phyloP scores from a whole-genome alignment of 305 asterid genomes.

The Solanum chacoense region DNA sequence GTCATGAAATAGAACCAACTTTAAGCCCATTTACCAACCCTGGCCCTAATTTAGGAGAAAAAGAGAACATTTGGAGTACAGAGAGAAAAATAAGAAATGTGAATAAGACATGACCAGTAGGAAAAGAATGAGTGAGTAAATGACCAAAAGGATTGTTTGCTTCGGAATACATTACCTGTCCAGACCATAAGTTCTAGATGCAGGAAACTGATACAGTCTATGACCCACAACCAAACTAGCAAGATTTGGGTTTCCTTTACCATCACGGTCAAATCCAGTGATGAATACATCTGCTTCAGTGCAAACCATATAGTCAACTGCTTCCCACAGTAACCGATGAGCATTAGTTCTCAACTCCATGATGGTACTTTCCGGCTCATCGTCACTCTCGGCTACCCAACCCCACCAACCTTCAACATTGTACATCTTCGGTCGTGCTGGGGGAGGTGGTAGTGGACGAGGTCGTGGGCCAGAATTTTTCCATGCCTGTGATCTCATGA shows the following conservation, averaged over 20 bases:
- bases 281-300: constrained; percentile 80
- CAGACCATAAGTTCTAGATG: constrained; percentile 60
- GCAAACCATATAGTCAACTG: constrained; percentile 71
- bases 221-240: constrained; percentile 96
- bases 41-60: neutral
- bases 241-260: constrained; percentile 77
- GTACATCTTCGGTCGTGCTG: constrained; percentile 74
- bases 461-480: constrained; percentile 69
- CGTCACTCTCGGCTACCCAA: constrained; percentile 98
- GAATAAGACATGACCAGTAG: neutral
- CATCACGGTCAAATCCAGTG: constrained; percentile 89
- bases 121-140: neutral
- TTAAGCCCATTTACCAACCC: neutral
- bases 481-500: constrained; percentile 42
- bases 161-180: constrained; percentile 47
- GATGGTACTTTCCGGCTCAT: constrained; percentile 90
- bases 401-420: constrained; percentile 99
- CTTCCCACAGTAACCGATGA: constrained; percentile 92
- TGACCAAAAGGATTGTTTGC: neutral
- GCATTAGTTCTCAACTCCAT: constrained; percentile 88
- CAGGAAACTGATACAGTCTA: constrained; percentile 56
- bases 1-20: neutral
- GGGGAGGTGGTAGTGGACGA: constrained; percentile 97
- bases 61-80: neutral
- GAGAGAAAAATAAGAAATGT: neutral